These are phyloP conservation scores for Candida rishiriensis DNA, from an alignment of 805 yeast species.

Conservation along the genomic window DNA sequence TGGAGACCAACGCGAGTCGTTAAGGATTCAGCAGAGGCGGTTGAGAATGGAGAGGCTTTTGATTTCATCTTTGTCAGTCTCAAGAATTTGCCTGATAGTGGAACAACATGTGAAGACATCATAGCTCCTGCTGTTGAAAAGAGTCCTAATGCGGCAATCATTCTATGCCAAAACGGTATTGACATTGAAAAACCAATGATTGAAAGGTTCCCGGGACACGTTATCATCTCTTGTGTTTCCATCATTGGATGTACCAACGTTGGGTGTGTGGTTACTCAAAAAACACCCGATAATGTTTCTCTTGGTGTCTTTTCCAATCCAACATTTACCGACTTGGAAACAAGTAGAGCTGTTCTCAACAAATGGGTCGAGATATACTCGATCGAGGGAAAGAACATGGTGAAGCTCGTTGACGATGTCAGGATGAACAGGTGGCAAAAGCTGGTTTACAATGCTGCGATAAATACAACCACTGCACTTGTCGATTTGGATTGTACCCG, in stretches of 20 bases:
- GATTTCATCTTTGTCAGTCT: constrained; percentile 57
- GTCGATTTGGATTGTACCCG: constrained; percentile 33
- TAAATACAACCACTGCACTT: constrained; percentile 38
- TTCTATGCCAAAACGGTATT: constrained; percentile 37
- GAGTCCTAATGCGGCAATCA: constrained; percentile 25
- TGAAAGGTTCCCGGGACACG: constrained; percentile 28
- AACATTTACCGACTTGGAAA: constrained; percentile 16
- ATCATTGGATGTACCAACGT: constrained; percentile 29
- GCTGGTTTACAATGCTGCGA: constrained; percentile 39
- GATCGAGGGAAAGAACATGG: constrained; percentile 20
- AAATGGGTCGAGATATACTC: constrained; percentile 27
- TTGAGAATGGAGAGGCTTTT: constrained; percentile 31
- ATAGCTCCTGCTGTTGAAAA: constrained; percentile 33
- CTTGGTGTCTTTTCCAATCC: constrained; percentile 31
- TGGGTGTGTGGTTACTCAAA: constrained; percentile 25
- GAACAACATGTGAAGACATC: constrained; percentile 38
- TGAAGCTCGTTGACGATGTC: constrained; percentile 28
- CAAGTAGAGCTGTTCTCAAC: constrained; percentile 20
- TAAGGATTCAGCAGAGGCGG: constrained; percentile 41
- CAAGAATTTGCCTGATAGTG: constrained; percentile 56
- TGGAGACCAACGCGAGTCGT: constrained; percentile 53
- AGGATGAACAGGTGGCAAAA: constrained; percentile 39
- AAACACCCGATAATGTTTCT: constrained; percentile 28
- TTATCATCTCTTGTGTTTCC: constrained; percentile 35
- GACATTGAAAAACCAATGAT: constrained; percentile 35